Evolutionary conservation across 441 rosid genomes (phyloP).

Genomic region (Viola pubescens): DNA sequence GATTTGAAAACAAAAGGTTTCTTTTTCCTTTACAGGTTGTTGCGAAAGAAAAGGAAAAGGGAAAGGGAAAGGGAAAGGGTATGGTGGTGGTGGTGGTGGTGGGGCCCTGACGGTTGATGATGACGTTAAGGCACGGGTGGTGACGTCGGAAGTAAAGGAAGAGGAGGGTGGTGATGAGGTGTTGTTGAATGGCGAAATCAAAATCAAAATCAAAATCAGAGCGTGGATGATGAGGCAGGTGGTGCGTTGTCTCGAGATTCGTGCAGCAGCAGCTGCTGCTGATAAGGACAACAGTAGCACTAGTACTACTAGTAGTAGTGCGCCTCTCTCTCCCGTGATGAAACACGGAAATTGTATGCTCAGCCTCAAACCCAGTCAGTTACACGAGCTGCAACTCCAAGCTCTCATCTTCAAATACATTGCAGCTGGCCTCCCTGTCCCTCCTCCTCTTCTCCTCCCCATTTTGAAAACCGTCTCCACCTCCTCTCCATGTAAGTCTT

Average conservation of each 20-base stretch:
- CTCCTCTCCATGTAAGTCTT: constrained; percentile 27
- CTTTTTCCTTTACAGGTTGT: no score
- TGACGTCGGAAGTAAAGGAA: constrained; percentile 19
- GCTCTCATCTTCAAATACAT: constrained; percentile 40
- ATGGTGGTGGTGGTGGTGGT: neutral
- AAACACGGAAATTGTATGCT: constrained; percentile 13
- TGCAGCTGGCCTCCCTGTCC: constrained; percentile 44
- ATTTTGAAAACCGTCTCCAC: constrained; percentile 35
- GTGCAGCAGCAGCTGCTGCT: neutral
- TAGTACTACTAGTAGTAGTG: no score
- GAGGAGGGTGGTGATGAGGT: neutral
- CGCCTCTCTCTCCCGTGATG: neutral
- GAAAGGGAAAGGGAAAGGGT: no score
- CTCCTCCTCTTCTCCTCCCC: constrained; percentile 39
- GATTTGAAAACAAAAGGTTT: no score
- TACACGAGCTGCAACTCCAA: constrained; percentile 48
- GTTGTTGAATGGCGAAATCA: neutral
- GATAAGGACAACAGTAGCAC: neutral
- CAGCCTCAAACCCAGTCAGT: constrained; percentile 20
- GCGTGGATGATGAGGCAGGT: constrained; percentile 29
- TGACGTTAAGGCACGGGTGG: constrained; percentile 14
- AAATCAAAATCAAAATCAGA: constrained; percentile 5
- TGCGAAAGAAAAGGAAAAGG: no score
- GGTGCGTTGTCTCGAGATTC: constrained; percentile 28
- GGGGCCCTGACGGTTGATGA: constrained; percentile 15